Evolutionary conservation across 257 asterid species (phyloP).

Genomic region (Solanum tarijense): DNA sequence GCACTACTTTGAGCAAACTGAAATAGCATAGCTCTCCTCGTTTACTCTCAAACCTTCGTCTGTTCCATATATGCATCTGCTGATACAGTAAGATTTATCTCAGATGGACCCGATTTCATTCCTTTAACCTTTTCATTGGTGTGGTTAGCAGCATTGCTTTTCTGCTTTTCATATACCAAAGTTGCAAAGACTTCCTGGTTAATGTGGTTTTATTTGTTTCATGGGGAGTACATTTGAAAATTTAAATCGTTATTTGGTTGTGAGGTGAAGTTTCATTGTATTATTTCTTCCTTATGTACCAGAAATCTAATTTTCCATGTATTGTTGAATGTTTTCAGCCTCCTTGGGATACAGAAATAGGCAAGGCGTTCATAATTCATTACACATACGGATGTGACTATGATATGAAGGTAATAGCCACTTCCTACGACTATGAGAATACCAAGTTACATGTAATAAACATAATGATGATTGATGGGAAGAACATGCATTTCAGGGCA

Average conservation of each 20-base stretch:
- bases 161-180: background rate
- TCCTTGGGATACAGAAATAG: slow-evolving; percentile 78
- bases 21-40: background rate
- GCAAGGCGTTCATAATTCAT: slow-evolving; percentile 75
- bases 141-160: background rate
- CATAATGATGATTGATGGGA: background rate
- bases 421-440: background rate
- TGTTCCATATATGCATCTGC: background rate
- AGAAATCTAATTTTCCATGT: background rate
- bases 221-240: background rate
- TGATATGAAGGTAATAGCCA: slow-evolving; percentile 55
- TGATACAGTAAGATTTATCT: background rate
- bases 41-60: background rate
- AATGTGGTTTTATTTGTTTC: background rate
- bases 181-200: background rate
- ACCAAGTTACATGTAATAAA: background rate
- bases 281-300: background rate
- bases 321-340: slow-evolving; percentile 46
- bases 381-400: slow-evolving; percentile 94
- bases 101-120: background rate
- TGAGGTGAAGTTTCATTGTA: background rate
- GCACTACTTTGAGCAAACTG: background rate
- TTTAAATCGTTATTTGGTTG: background rate
- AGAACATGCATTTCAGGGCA: slow-evolving; percentile 39
- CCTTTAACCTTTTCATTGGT: background rate